Evolutionary conservation across 106 monocot species (phyloP).

Genomic region (Dendrobium huoshanense): DNA sequence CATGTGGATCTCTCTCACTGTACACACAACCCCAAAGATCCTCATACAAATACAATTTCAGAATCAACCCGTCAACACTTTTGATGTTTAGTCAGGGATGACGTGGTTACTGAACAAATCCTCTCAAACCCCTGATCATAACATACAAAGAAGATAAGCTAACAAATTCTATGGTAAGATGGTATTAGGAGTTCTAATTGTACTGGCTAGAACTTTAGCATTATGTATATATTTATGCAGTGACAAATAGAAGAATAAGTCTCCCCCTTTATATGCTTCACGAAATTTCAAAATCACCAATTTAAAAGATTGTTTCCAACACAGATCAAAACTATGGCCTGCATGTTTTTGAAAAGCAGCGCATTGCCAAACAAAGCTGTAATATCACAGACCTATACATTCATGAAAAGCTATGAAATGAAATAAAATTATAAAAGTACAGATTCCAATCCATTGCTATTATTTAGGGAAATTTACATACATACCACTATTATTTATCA

Average conservation of each 20-base stretch:
- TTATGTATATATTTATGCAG: not conserved
- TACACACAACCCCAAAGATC: too few species aligned
- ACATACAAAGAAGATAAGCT: too few species aligned
- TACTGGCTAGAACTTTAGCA: not conserved
- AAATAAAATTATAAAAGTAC: not conserved
- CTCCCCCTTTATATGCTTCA: not conserved
- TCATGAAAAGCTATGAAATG: too few species aligned
- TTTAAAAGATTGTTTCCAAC: not conserved
- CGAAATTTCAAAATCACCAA: not conserved
- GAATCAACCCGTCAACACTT: too few species aligned
- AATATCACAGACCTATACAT: not conserved
- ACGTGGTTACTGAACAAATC: too few species aligned
- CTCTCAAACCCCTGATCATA: too few species aligned
- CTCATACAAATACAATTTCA: too few species aligned
- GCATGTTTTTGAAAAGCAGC: not conserved
- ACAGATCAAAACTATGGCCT: not conserved
- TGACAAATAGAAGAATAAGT: not conserved
- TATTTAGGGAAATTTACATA: too few species aligned
- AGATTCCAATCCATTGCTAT: not conserved
- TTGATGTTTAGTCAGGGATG: too few species aligned
- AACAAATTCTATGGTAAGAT: not conserved
- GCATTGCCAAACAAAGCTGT: not conserved
- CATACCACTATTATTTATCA: not conserved
- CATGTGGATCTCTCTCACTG: too few species aligned
- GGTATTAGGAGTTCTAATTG: not conserved